These are phyloP conservation scores for Suillus bovinus DNA, from an alignment of 768 basidiomycete species.

Conservation along the genomic window DNA sequence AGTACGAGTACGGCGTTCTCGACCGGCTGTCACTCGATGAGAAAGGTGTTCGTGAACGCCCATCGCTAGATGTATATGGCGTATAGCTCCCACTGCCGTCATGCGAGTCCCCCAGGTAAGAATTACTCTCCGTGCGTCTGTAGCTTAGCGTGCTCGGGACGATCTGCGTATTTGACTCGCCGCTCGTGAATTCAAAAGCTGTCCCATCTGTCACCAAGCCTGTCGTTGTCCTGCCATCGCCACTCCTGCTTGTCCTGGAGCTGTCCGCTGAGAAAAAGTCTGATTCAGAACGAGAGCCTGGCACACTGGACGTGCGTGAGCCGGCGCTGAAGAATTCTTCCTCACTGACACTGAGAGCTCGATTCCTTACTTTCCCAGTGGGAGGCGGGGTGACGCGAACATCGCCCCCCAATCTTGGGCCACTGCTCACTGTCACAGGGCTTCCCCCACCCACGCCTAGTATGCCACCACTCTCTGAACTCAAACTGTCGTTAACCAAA, in stretches of 20 bases:
- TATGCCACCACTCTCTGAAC: constrained; percentile 30
- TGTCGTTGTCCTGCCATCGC: constrained; percentile 22
- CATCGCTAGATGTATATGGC: constrained; percentile 18
- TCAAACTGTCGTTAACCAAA: constrained; percentile 23
- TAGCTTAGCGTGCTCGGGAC: constrained; percentile 53
- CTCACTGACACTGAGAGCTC: constrained; percentile 38
- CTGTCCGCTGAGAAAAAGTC: constrained; percentile 36
- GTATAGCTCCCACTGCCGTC: constrained; percentile 38
- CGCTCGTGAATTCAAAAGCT: constrained; percentile 37
- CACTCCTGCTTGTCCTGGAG: constrained; percentile 33
- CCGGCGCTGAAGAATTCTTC: constrained; percentile 49
- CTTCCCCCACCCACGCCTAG: constrained; percentile 55
- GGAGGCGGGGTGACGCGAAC: constrained; percentile 50
- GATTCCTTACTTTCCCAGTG: constrained; percentile 32
- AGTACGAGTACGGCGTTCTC: constrained; percentile 16
- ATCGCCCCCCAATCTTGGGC: constrained; percentile 45
- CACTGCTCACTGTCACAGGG: constrained; percentile 74
- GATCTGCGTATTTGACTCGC: constrained; percentile 43
- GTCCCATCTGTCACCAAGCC: constrained; percentile 41
- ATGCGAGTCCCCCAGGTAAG: constrained; percentile 58
- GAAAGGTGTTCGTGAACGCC: constrained; percentile 2
- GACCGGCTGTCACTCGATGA: constrained; percentile 15
- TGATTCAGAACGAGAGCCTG: constrained; percentile 28
- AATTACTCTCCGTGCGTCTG: constrained; percentile 52
- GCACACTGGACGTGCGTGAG: constrained; percentile 33